Percentiles rank a stretch among this genome's conserved stretches.
Evolutionary conservation across 2,329 filamentous ascomycete species (phyloP).

Genomic region (Calonectria pseudoreteaudii): DNA sequence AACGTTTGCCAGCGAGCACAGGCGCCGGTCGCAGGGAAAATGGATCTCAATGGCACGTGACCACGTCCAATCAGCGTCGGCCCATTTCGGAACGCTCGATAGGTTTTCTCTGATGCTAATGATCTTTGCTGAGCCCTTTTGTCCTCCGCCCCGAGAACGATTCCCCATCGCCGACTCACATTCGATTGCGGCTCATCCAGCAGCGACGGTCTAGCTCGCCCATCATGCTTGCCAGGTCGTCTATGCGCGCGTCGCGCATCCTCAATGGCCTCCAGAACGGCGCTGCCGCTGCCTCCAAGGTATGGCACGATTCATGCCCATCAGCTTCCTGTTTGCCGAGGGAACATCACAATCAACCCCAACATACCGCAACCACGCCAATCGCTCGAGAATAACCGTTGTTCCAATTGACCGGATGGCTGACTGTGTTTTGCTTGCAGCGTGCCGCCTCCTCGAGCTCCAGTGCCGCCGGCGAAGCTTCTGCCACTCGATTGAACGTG

Average conservation of each 20-base stretch:
- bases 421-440: conserved; percentile 58
- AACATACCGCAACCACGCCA: conserved; percentile 41
- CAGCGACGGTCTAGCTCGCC: conserved; percentile 56
- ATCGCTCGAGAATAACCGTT: conserved; percentile 41
- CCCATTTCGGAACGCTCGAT: conserved; percentile 58
- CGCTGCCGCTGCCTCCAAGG: conserved; percentile 79
- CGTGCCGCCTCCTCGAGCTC: conserved; percentile 80
- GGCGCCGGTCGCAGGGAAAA: conserved; percentile 37
- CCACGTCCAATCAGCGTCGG: conserved; percentile 54
- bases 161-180: conserved; percentile 50
- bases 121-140: conserved; percentile 55
- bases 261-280: conserved; percentile 82
- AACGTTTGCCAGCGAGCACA: conserved; percentile 23
- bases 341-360: conserved; percentile 44
- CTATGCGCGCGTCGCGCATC: conserved; percentile 88
- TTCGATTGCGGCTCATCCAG: conserved; percentile 51
- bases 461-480: conserved; percentile 75
- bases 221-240: conserved; percentile 94
- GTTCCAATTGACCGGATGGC: conserved; percentile 43
- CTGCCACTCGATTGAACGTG: conserved; percentile 85
- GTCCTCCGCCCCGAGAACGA: conserved; percentile 53
- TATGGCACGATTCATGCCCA: conserved; percentile 62
- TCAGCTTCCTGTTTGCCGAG: conserved; percentile 50
- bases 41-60: conserved; percentile 47
- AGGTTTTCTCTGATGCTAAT: conserved; percentile 53